Percentiles rank a stretch among this genome's conserved stretches.
Conservation (phyloP, 371 early-diverging fungal genomes). For the Mucor racemosus region DNA sequence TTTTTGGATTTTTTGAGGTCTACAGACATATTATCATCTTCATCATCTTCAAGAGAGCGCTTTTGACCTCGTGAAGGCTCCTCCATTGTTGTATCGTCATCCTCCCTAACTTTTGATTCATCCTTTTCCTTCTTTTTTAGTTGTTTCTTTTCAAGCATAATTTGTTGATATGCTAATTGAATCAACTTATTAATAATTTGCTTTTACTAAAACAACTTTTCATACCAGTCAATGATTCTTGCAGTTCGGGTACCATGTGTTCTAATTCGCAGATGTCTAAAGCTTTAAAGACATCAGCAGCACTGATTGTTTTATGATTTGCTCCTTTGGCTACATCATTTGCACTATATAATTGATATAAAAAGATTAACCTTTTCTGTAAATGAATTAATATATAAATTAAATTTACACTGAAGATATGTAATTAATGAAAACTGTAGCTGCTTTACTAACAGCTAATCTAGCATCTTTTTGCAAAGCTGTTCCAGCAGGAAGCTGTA, state of each 20-base stretch:
- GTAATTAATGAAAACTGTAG: conserved; percentile 69
- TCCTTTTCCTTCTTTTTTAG: conserved; percentile 34
- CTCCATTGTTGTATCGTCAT: conserved; percentile 19
- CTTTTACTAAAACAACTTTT: neutral
- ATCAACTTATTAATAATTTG: neutral
- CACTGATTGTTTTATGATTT: conserved; percentile 57
- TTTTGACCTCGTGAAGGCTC: conserved; percentile 25
- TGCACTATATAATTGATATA: conserved; percentile 37
- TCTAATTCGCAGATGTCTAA: conserved; percentile 62
- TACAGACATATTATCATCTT: conserved; percentile 17
- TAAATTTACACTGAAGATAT: conserved; percentile 57
- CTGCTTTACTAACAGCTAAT: conserved; percentile 63
- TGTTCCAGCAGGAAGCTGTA: conserved; percentile 62
- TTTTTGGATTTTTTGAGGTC: conserved; percentile 10
- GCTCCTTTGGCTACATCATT: conserved; percentile 56
- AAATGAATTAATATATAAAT: neutral
- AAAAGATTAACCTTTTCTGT: too few species aligned
- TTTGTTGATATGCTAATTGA: conserved; percentile 31
- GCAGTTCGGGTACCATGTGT: conserved; percentile 48
- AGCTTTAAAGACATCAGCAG: conserved; percentile 60
- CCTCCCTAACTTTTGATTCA: conserved; percentile 23
- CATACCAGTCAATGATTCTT: conserved; percentile 35
- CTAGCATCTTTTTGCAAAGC: conserved; percentile 66
- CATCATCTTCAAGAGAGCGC: conserved; percentile 32
- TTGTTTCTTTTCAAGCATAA: conserved; percentile 35